phyloP scores from a whole-genome alignment of 306 rosid genomes.

The Boehmeria nivea region DNA sequence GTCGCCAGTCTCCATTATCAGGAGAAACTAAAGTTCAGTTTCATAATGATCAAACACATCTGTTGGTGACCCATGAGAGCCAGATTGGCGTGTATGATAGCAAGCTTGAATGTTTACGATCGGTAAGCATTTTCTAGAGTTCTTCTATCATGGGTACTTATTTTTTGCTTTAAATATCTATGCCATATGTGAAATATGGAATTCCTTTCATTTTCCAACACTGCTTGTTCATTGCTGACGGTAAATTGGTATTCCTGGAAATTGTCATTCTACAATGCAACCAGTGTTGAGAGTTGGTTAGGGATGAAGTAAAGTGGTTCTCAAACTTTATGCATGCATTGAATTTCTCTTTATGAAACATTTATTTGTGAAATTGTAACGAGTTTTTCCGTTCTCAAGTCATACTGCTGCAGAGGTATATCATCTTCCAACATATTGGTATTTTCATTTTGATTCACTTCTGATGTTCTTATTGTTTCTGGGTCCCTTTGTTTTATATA shows the following conservation, averaged over 20 bases:
- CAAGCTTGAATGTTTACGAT: slow-evolving; percentile 38
- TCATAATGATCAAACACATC: slow-evolving; percentile 37
- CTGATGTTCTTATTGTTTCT: neutral
- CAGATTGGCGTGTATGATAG: slow-evolving; percentile 35
- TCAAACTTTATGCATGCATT: neutral
- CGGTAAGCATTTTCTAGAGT: slow-evolving; percentile 23
- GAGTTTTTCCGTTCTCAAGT: neutral
- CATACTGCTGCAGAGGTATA: neutral
- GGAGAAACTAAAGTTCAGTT: slow-evolving; percentile 47
- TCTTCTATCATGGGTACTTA: neutral
- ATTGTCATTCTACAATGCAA: too few relatives aligned
- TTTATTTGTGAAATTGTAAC: neutral
- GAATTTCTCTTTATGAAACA: too few relatives aligned
- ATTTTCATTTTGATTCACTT: too few relatives aligned
- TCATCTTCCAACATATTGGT: too few relatives aligned
- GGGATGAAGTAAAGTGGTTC: neutral
- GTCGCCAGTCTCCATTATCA: slow-evolving; percentile 33
- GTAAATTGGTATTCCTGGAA: neutral
- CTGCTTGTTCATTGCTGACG: neutral
- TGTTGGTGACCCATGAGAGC: slow-evolving; percentile 42
- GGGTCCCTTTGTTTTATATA: neutral
- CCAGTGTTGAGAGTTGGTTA: too few relatives aligned
- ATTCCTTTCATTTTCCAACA: neutral
- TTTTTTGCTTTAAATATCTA: neutral
- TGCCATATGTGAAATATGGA: neutral